Percentiles rank a stretch among this genome's conserved stretches.
Conservation (phyloP, 2,329 filamentous ascomycete species). For the Amylocarpus encephaloides region DNA sequence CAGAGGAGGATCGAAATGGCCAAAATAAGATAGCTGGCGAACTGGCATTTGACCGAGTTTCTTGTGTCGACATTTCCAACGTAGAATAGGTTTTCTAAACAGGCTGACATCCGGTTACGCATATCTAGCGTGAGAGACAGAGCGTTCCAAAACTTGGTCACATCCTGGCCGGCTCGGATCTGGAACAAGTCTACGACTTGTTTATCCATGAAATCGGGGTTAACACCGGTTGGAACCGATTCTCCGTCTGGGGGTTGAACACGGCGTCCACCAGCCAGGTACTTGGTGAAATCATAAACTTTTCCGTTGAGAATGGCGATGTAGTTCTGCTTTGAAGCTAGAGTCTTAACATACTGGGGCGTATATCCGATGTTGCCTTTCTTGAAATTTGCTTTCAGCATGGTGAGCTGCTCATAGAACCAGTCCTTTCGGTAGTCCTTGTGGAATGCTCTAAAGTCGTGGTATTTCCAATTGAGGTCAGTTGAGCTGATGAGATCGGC, state of each 20-base stretch:
- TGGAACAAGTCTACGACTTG: constrained; percentile 72
- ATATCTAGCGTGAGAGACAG: constrained; percentile 51
- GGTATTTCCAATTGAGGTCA: constrained; percentile 73
- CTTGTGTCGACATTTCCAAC: constrained; percentile 87
- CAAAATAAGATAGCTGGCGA: constrained; percentile 83
- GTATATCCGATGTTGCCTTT: constrained; percentile 87
- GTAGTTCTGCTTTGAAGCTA: constrained; percentile 55
- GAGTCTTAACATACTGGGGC: constrained; percentile 64
- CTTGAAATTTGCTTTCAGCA: constrained; percentile 70
- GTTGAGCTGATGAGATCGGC: constrained; percentile 56
- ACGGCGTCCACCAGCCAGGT: constrained; percentile 67
- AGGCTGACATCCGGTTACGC: constrained; percentile 67
- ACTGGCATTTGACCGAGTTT: constrained; percentile 77
- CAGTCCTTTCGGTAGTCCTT: constrained; percentile 82
- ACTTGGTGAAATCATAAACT: constrained; percentile 86
- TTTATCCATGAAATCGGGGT: constrained; percentile 75
- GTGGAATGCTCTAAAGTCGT: constrained; percentile 83
- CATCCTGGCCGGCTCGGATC: constrained; percentile 66
- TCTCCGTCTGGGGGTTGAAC: constrained; percentile 51
- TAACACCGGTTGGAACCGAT: constrained; percentile 39
- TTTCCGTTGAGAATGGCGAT: constrained; percentile 73
- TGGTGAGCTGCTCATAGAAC: constrained; percentile 84
- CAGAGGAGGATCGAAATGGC: constrained; percentile 76
- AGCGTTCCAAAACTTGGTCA: constrained; percentile 75
- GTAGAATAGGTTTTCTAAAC: constrained; percentile 92